These are phyloP conservation scores for Candida palmyrensis DNA, from an alignment of 805 yeast species.

Conservation along the genomic window DNA sequence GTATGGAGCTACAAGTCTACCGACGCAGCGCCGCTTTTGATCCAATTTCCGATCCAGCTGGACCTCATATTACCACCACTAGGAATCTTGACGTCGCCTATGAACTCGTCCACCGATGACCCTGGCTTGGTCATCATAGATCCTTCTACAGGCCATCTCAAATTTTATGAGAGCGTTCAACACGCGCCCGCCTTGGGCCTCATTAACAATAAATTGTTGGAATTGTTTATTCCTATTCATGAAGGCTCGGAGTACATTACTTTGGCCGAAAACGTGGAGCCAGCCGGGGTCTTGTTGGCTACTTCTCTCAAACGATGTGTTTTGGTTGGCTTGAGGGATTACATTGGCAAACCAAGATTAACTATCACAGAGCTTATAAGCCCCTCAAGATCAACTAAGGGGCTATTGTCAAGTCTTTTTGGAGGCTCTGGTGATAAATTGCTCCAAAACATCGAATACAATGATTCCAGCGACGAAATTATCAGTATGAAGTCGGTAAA, in stretches of 20 bases:
- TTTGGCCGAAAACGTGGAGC: slow-evolving; percentile 56
- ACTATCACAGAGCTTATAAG: slow-evolving; percentile 27
- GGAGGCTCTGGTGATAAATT: slow-evolving; percentile 4
- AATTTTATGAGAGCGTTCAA: slow-evolving; percentile 71
- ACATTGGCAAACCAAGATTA: slow-evolving; percentile 55
- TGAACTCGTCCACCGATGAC: slow-evolving; percentile 41
- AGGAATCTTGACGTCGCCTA: slow-evolving; percentile 55
- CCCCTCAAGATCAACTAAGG: slow-evolving; percentile 8
- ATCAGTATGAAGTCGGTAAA: slow-evolving; percentile 55
- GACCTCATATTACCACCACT: slow-evolving; percentile 34
- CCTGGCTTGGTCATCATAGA: slow-evolving; percentile 74
- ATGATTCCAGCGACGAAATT: slow-evolving; percentile 37
- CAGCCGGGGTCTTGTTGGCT: slow-evolving; percentile 67
- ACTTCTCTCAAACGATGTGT: slow-evolving; percentile 67
- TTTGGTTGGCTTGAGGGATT: slow-evolving; percentile 60
- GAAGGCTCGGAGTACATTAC: slow-evolving; percentile 48
- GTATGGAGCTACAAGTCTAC: slow-evolving; percentile 68
- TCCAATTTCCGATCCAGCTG: slow-evolving; percentile 42
- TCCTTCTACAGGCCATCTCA: slow-evolving; percentile 51
- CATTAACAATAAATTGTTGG: slow-evolving; percentile 40
- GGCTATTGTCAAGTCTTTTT: slow-evolving; percentile 4
- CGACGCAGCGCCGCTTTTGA: slow-evolving; percentile 53
- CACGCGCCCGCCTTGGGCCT: slow-evolving; percentile 64
- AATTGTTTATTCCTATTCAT: slow-evolving; percentile 35
- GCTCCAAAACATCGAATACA: slow-evolving; percentile 7